Percentiles rank a stretch among this genome's conserved stretches.
Conservation (phyloP, 1,139 yeast genomes). For the Debaryomycetaceae sp. region DNA sequence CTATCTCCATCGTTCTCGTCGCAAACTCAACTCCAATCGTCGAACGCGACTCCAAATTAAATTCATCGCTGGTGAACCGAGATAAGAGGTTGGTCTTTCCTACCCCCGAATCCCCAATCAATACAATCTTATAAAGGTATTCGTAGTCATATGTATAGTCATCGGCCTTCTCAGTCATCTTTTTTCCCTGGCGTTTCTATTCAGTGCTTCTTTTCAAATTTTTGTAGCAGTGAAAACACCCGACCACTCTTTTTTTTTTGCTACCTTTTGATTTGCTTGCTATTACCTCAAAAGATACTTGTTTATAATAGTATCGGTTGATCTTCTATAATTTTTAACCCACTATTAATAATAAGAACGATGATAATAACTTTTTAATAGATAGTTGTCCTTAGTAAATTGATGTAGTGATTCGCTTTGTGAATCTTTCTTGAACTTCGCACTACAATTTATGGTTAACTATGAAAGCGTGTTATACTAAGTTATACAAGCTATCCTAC, state of each 20-base stretch:
- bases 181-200: conserved; percentile 1
- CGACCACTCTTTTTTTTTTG: not conserved
- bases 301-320: not conserved
- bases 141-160: conserved; percentile 93
- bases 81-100: conserved; percentile 94
- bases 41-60: conserved; percentile 88
- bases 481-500: conserved; percentile 4
- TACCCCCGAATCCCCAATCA: conserved; percentile 97
- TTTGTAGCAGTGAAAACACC: too few species aligned
- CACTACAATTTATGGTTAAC: not conserved
- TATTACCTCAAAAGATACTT: not conserved
- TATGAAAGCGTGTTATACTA: not conserved
- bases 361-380: not conserved
- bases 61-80: conserved; percentile 92
- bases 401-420: not conserved
- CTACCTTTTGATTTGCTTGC: not conserved
- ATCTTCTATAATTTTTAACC: not conserved
- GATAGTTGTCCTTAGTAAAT: not conserved
- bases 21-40: conserved; percentile 99
- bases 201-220: not conserved
- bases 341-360: not conserved
- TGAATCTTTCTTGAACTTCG: not conserved
- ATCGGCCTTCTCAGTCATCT: conserved; percentile 51
- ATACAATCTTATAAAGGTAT: conserved; percentile 88
- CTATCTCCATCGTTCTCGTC: conserved; percentile 90